phyloP scores from a whole-genome alignment of 192 early-diverging fungal species.

The Chytriomyces sp. region DNA sequence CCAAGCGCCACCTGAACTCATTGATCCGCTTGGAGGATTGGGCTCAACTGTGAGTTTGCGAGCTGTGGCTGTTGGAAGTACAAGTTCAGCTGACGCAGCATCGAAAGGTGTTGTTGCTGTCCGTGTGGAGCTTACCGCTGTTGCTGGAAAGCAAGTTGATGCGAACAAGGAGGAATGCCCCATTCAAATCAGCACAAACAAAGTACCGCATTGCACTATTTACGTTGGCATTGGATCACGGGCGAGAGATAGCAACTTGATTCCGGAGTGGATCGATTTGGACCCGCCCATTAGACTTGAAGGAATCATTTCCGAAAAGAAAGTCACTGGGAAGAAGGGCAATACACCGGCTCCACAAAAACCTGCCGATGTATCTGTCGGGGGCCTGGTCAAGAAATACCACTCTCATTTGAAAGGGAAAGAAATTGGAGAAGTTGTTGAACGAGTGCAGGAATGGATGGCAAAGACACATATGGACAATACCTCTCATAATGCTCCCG shows the following conservation, averaged over 20 bases:
- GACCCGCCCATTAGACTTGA: constrained; percentile 25
- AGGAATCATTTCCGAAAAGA: constrained; percentile 39
- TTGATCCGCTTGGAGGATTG: constrained; percentile 42
- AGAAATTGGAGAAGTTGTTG: constrained; percentile 45
- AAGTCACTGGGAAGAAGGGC: constrained; percentile 38
- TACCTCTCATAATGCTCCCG: constrained; percentile 43
- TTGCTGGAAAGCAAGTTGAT: not conserved
- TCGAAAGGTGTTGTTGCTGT: constrained; percentile 42
- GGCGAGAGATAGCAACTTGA: constrained; percentile 42
- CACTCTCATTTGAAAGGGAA: constrained; percentile 43
- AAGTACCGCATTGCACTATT: constrained; percentile 51
- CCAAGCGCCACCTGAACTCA: constrained; percentile 24
- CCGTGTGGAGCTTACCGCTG: constrained; percentile 37
- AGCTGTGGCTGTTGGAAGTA: constrained; percentile 34
- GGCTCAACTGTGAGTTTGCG: constrained; percentile 29
- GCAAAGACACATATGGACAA: constrained; percentile 55
- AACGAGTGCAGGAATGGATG: constrained; percentile 54
- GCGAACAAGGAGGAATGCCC: not conserved
- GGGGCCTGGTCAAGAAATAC: constrained; percentile 51
- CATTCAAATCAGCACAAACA: constrained; percentile 37
- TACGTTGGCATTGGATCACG: constrained; percentile 23
- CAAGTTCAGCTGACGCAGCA: too few relatives aligned
- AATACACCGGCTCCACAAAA: not conserved
- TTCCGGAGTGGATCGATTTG: constrained; percentile 44
- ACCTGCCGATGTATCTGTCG: constrained; percentile 43